These are phyloP conservation scores for Vicia villosa DNA, from an alignment of 306 rosid genomes.

Conservation along the genomic window DNA sequence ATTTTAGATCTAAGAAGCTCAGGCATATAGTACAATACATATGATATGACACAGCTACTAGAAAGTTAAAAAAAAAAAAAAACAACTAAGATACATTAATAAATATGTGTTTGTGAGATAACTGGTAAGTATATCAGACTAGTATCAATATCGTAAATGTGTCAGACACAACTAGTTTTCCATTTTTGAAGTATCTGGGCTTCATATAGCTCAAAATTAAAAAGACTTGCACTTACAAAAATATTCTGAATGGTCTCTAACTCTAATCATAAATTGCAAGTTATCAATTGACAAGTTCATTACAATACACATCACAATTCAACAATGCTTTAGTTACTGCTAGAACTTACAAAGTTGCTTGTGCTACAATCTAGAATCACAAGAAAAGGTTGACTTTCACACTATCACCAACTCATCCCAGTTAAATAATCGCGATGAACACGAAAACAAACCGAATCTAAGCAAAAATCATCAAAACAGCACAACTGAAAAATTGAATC, in stretches of 20 bases:
- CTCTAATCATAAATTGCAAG: constrained; percentile 16
- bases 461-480: not conserved
- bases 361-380: constrained; percentile 3
- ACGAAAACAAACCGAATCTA: not conserved
- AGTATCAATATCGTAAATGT: not conserved
- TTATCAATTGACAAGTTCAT: constrained; percentile 7
- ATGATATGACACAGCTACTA: not conserved
- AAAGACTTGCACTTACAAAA: not conserved
- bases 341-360: not conserved
- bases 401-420: not conserved
- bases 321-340: not conserved
- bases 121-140: not conserved
- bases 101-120: not conserved
- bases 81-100: not conserved
- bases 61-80: not conserved
- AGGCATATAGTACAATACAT: not conserved
- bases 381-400: not conserved
- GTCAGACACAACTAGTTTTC: not conserved
- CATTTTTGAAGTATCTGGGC: not conserved
- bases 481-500: not conserved
- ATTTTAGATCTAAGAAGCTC: not conserved
- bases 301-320: not conserved
- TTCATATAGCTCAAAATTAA: not conserved
- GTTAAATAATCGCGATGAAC: not conserved
- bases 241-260: constrained; percentile 5